These are phyloP conservation scores for Lichtheimia ramosa DNA, from an alignment of 371 early-diverging fungal genomes.

Conservation along the genomic window DNA sequence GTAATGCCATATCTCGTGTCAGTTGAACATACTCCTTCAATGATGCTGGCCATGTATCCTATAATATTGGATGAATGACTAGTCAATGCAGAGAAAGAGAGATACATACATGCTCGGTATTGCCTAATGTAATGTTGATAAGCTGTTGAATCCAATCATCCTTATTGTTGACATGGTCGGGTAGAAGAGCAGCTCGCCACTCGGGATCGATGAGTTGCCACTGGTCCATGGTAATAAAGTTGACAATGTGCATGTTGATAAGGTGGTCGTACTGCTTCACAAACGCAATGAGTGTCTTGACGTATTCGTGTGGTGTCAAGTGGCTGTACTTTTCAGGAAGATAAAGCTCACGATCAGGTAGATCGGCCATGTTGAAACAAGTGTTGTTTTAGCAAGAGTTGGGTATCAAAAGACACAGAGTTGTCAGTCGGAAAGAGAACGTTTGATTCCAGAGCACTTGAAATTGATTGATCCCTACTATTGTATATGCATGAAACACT, in stretches of 20 bases:
- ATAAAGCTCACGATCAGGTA: constrained; percentile 9
- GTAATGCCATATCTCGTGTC: constrained; percentile 5
- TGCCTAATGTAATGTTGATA: constrained; percentile 10
- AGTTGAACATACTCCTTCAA: constrained; percentile 9
- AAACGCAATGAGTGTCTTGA: constrained; percentile 27
- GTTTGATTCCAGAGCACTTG: too few species aligned
- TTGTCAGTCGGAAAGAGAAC: too few species aligned
- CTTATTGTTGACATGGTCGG: neutral
- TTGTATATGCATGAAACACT: too few species aligned
- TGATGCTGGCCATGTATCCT: constrained; percentile 14
- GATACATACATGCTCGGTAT: neutral
- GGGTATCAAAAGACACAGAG: neutral
- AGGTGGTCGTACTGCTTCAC: constrained; percentile 38
- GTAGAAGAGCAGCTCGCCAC: constrained; percentile 45
- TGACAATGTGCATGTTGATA: constrained; percentile 51
- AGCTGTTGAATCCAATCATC: constrained; percentile 14
- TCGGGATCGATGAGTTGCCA: constrained; percentile 47
- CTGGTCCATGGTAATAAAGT: constrained; percentile 48
- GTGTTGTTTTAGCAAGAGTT: neutral
- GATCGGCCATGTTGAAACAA: constrained; percentile 1
- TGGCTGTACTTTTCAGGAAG: constrained; percentile 4
- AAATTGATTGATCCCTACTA: too few species aligned
- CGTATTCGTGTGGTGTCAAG: constrained; percentile 27
- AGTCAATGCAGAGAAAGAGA: too few species aligned
- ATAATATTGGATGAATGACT: neutral